Evolutionary conservation across 306 rosid species (phyloP).

Genomic region (Senna siamea): DNA sequence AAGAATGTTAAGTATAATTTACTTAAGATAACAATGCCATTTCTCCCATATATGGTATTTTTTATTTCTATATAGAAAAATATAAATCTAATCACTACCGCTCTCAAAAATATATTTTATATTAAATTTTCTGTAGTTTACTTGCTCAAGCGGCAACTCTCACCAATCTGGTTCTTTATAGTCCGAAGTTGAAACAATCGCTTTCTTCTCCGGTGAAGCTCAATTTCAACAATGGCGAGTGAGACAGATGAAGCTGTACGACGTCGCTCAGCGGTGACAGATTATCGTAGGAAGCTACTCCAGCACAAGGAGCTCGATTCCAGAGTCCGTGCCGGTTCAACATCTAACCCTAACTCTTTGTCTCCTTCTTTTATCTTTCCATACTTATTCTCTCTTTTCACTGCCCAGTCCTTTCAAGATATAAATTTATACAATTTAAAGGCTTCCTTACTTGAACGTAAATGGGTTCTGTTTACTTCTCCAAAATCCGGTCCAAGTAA

Average conservation of each 20-base stretch:
- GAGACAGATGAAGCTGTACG: slow-evolving; percentile 63
- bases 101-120: neutral
- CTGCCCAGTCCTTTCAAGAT: neutral
- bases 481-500: neutral
- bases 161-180: neutral
- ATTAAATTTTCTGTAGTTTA: neutral
- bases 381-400: too few relatives aligned
- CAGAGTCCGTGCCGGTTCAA: slow-evolving; percentile 64
- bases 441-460: too few relatives aligned
- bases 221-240: neutral
- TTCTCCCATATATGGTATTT: too few relatives aligned
- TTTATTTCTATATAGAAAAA: too few relatives aligned
- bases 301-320: slow-evolving; percentile 78
- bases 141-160: slow-evolving; percentile 5
- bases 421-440: neutral
- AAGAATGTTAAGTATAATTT: too few relatives aligned
- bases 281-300: slow-evolving; percentile 69
- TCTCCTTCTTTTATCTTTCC: neutral
- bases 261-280: slow-evolving; percentile 58
- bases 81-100: neutral
- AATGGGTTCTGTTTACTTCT: neutral
- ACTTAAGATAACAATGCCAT: too few relatives aligned
- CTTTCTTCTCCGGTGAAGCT: neutral
- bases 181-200: neutral
- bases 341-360: slow-evolving; percentile 23